Conservation (phyloP, 495 filamentous ascomycete species). For the Oidiodendron maius region DNA sequence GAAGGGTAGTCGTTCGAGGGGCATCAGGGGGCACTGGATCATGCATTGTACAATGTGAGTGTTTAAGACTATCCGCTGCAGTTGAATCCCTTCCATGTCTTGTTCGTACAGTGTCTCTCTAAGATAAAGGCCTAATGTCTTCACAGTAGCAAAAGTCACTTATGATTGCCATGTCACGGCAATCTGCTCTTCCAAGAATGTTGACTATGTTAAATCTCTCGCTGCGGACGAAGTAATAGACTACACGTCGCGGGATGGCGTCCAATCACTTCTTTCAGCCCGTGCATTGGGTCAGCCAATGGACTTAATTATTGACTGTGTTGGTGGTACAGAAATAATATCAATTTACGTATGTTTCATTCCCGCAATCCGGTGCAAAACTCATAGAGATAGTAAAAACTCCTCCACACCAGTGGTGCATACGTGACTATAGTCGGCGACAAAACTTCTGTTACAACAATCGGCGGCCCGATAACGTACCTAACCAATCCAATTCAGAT, state of each 20-base stretch:
- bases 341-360: conserved; percentile 10
- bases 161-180: conserved; percentile 24
- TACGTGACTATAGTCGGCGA: conserved; percentile 27
- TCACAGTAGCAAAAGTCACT: conserved; percentile 14
- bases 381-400: conserved; percentile 4
- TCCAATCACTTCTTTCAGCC: background rate
- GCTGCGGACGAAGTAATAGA: conserved; percentile 28
- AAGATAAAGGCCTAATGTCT: too few relatives aligned
- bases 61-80: too few relatives aligned
- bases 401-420: conserved; percentile 18
- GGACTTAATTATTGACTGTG: conserved; percentile 23
- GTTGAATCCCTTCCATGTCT: background rate
- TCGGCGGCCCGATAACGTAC: conserved; percentile 24
- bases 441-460: conserved; percentile 15
- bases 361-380: background rate
- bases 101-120: too few relatives aligned
- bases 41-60: conserved; percentile 12
- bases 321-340: conserved; percentile 20
- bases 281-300: background rate
- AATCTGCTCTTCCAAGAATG: conserved; percentile 25
- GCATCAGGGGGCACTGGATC: conserved; percentile 17
- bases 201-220: conserved; percentile 18
- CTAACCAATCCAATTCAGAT: conserved; percentile 17
- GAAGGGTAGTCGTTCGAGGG: conserved; percentile 13
- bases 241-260: conserved; percentile 20